phyloP scores from a whole-genome alignment of 805 yeast genomes.

The Wickerhamomyces pijperi region DNA sequence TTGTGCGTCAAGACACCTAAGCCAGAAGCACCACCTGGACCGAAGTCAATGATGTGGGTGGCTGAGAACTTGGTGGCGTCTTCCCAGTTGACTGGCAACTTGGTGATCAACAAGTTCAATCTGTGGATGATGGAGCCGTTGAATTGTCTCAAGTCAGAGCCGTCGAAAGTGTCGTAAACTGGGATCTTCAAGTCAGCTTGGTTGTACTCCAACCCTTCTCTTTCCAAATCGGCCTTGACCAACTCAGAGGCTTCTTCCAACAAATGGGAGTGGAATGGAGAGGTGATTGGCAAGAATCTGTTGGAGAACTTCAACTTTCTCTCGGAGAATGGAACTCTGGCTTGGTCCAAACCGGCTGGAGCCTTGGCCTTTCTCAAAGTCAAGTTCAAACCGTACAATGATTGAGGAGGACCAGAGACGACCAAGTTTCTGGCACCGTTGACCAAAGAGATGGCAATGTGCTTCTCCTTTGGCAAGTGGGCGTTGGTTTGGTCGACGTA shows the following conservation, averaged over 20 bases:
- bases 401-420: constrained; percentile 96
- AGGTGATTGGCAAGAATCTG: constrained; percentile 87
- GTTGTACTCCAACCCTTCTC: constrained; percentile 45
- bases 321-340: constrained; percentile 87
- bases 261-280: constrained; percentile 94
- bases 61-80: constrained; percentile 67
- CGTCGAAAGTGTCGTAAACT: constrained; percentile 82
- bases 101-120: constrained; percentile 73
- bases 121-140: constrained; percentile 51
- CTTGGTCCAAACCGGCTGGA: constrained; percentile 87
- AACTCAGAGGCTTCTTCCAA: constrained; percentile 59
- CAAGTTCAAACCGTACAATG: constrained; percentile 88
- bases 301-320: constrained; percentile 89
- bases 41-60: constrained; percentile 90
- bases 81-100: constrained; percentile 93
- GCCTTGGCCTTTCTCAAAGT: constrained; percentile 91
- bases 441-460: constrained; percentile 78
- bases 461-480: constrained; percentile 87
- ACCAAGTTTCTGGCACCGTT: constrained; percentile 96
- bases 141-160: constrained; percentile 58
- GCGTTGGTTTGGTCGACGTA: constrained; percentile 81
- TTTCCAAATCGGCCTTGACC: constrained; percentile 55
- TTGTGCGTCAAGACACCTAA: constrained; percentile 92
- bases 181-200: constrained; percentile 60
- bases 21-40: constrained; percentile 98